Conservation (phyloP, 208 protist species). For the Crithidia mellificae region DNA sequence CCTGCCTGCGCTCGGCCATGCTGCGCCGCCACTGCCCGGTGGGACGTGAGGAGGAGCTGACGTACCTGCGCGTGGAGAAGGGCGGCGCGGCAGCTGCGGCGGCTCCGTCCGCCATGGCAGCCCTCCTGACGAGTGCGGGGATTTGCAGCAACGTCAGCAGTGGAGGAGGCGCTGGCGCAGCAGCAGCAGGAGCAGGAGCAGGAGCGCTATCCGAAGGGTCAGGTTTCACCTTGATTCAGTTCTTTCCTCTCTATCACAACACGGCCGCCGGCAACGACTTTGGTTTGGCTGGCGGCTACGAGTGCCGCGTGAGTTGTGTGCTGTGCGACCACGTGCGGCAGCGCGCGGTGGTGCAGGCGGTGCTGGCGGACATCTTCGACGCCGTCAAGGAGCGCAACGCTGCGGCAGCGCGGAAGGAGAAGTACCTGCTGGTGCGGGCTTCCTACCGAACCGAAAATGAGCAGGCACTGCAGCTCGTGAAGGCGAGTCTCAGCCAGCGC, state of each 20-base stretch:
- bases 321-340: slow-evolving; percentile 33
- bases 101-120: neutral
- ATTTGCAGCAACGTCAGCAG: too few species aligned
- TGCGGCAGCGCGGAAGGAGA: slow-evolving; percentile 18
- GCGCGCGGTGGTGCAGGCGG: slow-evolving; percentile 17
- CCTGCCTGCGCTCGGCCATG: slow-evolving; percentile 44
- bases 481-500: slow-evolving; percentile 38
- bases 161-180: too few species aligned
- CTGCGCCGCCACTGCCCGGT: slow-evolving; percentile 41
- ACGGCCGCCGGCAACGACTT: slow-evolving; percentile 16
- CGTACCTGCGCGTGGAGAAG: slow-evolving; percentile 42
- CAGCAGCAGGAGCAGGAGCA: too few species aligned
- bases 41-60: slow-evolving; percentile 41
- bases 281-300: slow-evolving; percentile 56
- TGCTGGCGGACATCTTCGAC: slow-evolving; percentile 26
- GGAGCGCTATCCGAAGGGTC: too few species aligned
- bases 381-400: slow-evolving; percentile 27
- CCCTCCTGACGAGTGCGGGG: neutral
- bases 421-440: slow-evolving; percentile 26
- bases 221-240: slow-evolving; percentile 64
- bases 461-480: slow-evolving; percentile 45
- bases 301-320: slow-evolving; percentile 79
- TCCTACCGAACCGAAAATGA: slow-evolving; percentile 28
- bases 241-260: slow-evolving; percentile 64
- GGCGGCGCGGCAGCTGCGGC: neutral